phyloP scores from a whole-genome alignment of 2,329 filamentous ascomycete genomes.

The Didymosphaeria variabile region DNA sequence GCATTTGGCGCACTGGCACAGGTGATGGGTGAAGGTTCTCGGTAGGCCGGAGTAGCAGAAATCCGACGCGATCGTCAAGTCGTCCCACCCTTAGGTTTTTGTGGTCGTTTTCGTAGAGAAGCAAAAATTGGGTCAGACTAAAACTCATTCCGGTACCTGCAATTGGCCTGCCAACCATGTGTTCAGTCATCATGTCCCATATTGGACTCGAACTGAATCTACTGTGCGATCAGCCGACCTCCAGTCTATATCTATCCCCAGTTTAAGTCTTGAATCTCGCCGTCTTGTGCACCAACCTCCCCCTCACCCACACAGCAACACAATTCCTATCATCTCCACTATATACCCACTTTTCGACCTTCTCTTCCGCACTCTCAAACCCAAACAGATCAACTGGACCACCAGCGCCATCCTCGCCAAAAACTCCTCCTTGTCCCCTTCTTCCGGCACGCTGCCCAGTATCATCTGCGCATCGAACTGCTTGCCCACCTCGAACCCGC shows the following conservation, averaged over 20 bases:
- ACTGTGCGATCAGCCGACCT: not conserved
- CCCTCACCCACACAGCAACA: conserved; percentile 86
- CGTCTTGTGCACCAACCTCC: conserved; percentile 75
- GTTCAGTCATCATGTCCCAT: too few relatives aligned
- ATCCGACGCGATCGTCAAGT: too few relatives aligned
- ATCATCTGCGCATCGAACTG: conserved; percentile 92
- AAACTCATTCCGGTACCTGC: too few relatives aligned
- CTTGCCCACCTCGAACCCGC: conserved; percentile 85
- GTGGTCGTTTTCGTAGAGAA: too few relatives aligned
- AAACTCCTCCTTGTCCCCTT: conserved; percentile 46
- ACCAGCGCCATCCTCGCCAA: conserved; percentile 47
- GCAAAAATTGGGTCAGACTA: too few relatives aligned
- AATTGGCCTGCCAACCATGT: too few relatives aligned
- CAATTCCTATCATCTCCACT: conserved; percentile 94
- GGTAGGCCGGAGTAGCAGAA: not conserved
- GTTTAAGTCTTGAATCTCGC: conserved; percentile 19
- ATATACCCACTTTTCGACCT: conserved; percentile 92
- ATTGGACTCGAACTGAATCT: not conserved
- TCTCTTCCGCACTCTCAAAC: conserved; percentile 87
- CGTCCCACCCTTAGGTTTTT: too few relatives aligned
- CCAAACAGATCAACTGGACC: conserved; percentile 89
- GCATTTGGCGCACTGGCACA: not conserved
- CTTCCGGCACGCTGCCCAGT: conserved; percentile 59
- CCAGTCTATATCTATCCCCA: not conserved
- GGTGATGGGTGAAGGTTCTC: not conserved